Evolutionary conservation across 2,329 filamentous ascomycete genomes (phyloP).

Genomic region (Chalara sp.): DNA sequence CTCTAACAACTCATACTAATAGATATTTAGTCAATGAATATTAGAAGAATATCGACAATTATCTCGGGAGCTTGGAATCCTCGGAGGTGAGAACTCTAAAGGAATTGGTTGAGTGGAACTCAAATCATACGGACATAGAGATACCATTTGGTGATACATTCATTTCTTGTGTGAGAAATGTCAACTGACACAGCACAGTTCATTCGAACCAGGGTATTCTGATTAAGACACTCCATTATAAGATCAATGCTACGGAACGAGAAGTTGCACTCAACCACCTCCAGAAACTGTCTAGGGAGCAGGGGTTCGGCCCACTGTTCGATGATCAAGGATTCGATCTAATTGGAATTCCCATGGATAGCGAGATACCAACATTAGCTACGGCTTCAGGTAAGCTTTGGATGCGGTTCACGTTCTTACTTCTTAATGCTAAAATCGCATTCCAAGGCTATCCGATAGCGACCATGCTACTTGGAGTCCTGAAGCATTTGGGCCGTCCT

Average conservation of each 20-base stretch:
- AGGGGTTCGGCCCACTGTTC: background rate
- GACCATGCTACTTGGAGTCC: background rate
- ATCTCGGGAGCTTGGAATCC: background rate
- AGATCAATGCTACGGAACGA: background rate
- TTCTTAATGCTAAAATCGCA: no score
- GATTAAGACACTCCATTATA: background rate
- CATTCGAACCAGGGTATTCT: background rate
- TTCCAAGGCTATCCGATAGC: background rate
- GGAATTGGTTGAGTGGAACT: background rate
- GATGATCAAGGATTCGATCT: background rate
- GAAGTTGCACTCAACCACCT: background rate
- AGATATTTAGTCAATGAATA: background rate
- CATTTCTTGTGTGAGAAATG: background rate
- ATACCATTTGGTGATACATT: background rate
- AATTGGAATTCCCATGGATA: background rate
- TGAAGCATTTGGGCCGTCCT: background rate
- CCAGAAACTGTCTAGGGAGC: background rate
- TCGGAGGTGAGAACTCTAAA: background rate
- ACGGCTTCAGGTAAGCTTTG: background rate
- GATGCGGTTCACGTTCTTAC: background rate
- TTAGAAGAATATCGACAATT: background rate
- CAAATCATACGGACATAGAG: background rate
- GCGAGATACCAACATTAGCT: background rate
- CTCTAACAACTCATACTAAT: no score
- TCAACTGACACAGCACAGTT: background rate